phyloP scores from a whole-genome alignment of 495 filamentous ascomycete genomes.

The Cercophora samala region DNA sequence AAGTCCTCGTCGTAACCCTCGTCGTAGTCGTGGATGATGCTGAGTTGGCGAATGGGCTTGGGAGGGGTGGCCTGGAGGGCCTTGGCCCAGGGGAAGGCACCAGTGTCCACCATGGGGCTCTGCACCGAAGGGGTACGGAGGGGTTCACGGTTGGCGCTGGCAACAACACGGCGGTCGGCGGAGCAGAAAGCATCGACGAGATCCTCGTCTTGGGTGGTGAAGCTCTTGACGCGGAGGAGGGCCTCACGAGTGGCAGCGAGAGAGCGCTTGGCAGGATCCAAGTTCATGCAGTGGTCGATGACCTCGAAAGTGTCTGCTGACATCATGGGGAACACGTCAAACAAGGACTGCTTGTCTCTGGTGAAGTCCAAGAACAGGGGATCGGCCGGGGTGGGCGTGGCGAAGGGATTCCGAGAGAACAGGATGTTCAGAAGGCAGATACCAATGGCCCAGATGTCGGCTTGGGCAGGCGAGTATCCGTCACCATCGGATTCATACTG shows the following conservation, averaged over 20 bases:
- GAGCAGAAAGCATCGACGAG: constrained; percentile 95
- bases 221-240: constrained; percentile 75
- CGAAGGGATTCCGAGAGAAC: constrained; percentile 94
- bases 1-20: constrained; percentile 81
- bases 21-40: constrained; percentile 67
- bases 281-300: constrained; percentile 76
- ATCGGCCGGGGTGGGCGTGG: constrained; percentile 78
- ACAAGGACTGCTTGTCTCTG: constrained; percentile 86
- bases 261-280: constrained; percentile 88
- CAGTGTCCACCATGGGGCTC: constrained; percentile 74
- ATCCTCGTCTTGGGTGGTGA: constrained; percentile 82
- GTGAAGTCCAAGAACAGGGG: constrained; percentile 88
- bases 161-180: constrained; percentile 65
- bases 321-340: constrained; percentile 98
- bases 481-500: constrained; percentile 82
- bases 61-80: constrained; percentile 75
- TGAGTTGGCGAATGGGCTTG: constrained; percentile 76
- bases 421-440: constrained; percentile 94
- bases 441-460: constrained; percentile 94
- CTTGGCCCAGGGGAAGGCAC: constrained; percentile 93
- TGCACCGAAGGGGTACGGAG: constrained; percentile 93
- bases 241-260: constrained; percentile 70
- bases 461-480: constrained; percentile 90
- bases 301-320: constrained; percentile 96
- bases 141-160: constrained; percentile 88